A percentile compares a stretch with the other conserved stretches of the same genome.
Conservation (phyloP, 2,329 filamentous ascomycete genomes). For the Epichloe festucae region DNA sequence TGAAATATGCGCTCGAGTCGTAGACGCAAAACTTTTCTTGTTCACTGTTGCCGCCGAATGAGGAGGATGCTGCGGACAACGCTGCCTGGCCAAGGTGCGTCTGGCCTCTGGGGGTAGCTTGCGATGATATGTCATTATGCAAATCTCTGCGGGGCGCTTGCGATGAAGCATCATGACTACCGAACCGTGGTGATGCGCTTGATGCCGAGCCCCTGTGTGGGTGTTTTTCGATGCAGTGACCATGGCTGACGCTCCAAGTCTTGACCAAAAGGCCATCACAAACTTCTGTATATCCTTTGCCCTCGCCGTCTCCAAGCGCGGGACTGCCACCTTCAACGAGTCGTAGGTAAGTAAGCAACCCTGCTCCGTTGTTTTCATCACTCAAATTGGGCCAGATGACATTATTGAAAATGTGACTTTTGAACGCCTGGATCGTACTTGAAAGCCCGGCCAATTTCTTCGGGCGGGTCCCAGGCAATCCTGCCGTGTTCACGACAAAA, state of each 20-base stretch:
- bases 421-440: conserved; percentile 82
- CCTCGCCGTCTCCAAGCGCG: conserved; percentile 66
- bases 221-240: conserved; percentile 68
- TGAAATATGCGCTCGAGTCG: conserved; percentile 88
- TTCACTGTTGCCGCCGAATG: conserved; percentile 16
- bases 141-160: conserved; percentile 16
- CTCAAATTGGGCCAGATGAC: conserved; percentile 95
- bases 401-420: conserved; percentile 93
- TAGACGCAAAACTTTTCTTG: conserved; percentile 52
- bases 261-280: conserved; percentile 84
- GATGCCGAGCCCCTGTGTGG: conserved; percentile 47
- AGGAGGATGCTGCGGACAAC: conserved; percentile 13
- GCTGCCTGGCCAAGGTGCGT: conserved; percentile 20
- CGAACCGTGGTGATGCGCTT: conserved; percentile 34
- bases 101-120: conserved; percentile 8
- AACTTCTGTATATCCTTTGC: conserved; percentile 74
- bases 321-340: conserved; percentile 81
- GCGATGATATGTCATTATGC: conserved; percentile 11
- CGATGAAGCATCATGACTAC: conserved; percentile 34
- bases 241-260: conserved; percentile 78
- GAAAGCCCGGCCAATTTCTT: conserved; percentile 81
- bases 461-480: conserved; percentile 64
- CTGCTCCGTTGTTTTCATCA: conserved; percentile 89
- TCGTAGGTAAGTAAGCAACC: conserved; percentile 79
- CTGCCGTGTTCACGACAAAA: conserved; percentile 86